Evolutionary conservation across 169 alveolate species (phyloP).

Genomic region (Toxoplasma gondii): DNA sequence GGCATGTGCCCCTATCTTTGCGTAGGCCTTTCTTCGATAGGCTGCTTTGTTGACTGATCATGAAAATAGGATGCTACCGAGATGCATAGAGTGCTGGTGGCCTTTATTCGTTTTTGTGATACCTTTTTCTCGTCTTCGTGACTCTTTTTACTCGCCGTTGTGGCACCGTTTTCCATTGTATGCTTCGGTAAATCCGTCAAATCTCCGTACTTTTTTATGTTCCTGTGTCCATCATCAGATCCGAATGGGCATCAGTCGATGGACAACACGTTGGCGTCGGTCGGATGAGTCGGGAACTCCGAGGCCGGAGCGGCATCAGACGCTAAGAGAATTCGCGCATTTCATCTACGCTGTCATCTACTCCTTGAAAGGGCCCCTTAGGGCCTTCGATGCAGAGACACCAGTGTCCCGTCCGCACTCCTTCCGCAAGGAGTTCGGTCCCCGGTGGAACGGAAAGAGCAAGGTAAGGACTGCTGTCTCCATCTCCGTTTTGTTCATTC

Average conservation of each 20-base stretch:
- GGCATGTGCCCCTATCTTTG: too few relatives aligned
- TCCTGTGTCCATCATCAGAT: neutral
- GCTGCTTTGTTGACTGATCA: too few relatives aligned
- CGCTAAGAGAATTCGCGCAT: neutral
- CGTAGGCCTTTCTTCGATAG: too few relatives aligned
- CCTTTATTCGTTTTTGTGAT: too few relatives aligned
- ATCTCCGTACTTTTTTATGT: too few relatives aligned
- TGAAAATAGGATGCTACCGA: too few relatives aligned
- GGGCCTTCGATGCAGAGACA: neutral
- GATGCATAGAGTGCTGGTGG: too few relatives aligned
- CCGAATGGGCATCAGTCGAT: neutral
- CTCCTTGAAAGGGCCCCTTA: neutral
- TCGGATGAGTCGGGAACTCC: neutral
- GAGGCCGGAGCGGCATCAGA: neutral
- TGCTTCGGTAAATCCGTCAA: too few relatives aligned
- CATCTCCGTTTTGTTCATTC: too few relatives aligned
- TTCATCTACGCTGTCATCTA: neutral
- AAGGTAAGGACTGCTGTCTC: neutral
- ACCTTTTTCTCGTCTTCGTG: too few relatives aligned
- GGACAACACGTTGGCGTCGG: neutral
- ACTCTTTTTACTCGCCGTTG: too few relatives aligned
- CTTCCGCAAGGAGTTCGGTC: neutral
- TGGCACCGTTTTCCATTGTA: too few relatives aligned
- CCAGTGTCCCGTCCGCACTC: neutral
- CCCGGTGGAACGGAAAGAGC: neutral